These are phyloP conservation scores for Marasmius tenuissimus DNA, from an alignment of 1,284 basidiomycete genomes.

Conservation along the genomic window DNA sequence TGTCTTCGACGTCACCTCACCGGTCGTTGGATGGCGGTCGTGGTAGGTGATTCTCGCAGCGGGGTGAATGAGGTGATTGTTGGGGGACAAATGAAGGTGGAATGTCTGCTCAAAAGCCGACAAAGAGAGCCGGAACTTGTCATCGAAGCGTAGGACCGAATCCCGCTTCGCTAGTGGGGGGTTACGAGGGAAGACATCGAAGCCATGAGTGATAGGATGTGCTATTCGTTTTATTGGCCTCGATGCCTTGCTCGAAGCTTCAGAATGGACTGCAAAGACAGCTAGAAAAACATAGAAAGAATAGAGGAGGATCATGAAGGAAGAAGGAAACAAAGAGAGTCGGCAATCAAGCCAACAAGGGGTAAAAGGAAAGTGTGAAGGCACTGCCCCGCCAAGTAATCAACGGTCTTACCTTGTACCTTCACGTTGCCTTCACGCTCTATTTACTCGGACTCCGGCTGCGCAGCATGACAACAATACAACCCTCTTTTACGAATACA, in stretches of 20 bases:
- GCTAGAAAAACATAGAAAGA: background rate
- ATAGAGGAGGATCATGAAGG: background rate
- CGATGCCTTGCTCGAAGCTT: slow-evolving; percentile 53
- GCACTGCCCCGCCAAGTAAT: no score
- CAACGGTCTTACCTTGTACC: no score
- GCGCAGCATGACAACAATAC: slow-evolving; percentile 24
- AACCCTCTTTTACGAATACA: no score
- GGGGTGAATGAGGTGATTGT: slow-evolving; percentile 75
- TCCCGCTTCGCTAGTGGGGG: slow-evolving; percentile 16
- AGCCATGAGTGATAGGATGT: slow-evolving; percentile 56
- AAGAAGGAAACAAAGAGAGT: background rate
- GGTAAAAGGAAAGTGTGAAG: no score
- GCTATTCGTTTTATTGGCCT: slow-evolving; percentile 57
- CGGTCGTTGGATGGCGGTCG: slow-evolving; percentile 41
- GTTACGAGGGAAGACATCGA: slow-evolving; percentile 68
- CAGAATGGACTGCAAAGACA: background rate
- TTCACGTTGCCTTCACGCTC: no score
- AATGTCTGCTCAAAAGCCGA: slow-evolving; percentile 64
- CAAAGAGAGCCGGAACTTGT: slow-evolving; percentile 65
- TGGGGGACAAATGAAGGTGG: slow-evolving; percentile 71
- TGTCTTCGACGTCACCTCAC: slow-evolving; percentile 44
- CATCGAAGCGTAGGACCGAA: slow-evolving; percentile 50
- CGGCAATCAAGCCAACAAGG: background rate
- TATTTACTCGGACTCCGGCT: background rate
- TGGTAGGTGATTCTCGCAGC: slow-evolving; percentile 70